phyloP scores from a whole-genome alignment of 2,329 filamentous ascomycete species.

The Colletotrichum falcatum region DNA sequence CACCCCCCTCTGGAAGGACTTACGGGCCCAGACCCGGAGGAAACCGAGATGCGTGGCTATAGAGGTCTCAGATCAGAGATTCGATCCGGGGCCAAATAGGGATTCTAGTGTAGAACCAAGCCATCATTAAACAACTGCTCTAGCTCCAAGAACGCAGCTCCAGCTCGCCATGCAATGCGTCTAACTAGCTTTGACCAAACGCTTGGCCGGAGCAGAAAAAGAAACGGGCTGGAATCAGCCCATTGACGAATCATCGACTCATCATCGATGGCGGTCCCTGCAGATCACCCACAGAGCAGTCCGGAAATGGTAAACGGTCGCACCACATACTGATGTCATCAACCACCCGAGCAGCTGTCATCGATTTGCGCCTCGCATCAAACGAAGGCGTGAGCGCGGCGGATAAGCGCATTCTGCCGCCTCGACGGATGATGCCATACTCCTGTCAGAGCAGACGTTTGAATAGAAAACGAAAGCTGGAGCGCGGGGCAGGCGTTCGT shows the following conservation, averaged over 20 bases:
- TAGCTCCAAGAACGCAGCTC: background rate
- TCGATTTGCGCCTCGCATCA: conserved; percentile 35
- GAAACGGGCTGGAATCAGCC: conserved; percentile 7
- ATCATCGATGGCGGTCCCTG: conserved; percentile 38
- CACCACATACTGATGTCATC: conserved; percentile 41
- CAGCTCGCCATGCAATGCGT: background rate
- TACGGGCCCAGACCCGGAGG: background rate
- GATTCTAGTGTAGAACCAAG: background rate
- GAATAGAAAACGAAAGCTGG: conserved; percentile 12
- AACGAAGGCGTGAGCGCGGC: background rate
- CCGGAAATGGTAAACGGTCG: conserved; percentile 5
- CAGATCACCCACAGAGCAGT: conserved; percentile 15
- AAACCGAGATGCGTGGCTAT: background rate
- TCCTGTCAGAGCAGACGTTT: conserved; percentile 18
- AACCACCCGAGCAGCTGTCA: conserved; percentile 36
- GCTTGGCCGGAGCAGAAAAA: background rate
- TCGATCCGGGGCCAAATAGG: background rate
- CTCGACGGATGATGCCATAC: conserved; percentile 35
- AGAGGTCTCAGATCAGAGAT: background rate
- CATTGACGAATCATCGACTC: conserved; percentile 34
- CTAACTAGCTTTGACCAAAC: background rate
- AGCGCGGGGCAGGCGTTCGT: background rate
- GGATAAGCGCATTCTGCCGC: background rate
- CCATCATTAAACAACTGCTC: background rate
- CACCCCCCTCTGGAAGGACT: background rate